Base-by-base conservation (phyloP, 257 asterid species). In the Solanum arcanum region DNA sequence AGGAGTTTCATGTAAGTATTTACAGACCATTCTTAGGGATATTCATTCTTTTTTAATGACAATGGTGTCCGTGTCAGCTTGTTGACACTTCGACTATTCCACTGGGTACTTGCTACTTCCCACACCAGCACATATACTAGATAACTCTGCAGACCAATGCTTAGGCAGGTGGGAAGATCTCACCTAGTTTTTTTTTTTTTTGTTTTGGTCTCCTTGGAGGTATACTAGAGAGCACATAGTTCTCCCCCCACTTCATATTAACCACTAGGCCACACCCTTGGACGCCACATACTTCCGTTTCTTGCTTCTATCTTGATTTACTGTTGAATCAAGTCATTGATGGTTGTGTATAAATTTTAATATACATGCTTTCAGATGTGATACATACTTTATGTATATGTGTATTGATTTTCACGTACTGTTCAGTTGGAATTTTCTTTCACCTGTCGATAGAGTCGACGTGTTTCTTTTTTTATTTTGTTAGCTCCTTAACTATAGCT, bases 1-100 rank as follows among this genome's bases (percentile, higher is more conserved):
- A 95, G 99, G 99, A 92, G 97, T 97, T 91, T 96, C 99, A 93
- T 96, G 99, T 97, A 96, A 96, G 99, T 92, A 87, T 92, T 95
- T 88, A 91, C 92, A 90, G 92, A 93, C 95, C 92, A 90, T 89
- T 91, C 92, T 88, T 91, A 18, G 83, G 66, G 46, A 44, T 52
- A 85, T 73, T 85, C 88, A 88, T 83, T 62, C 75, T 35, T 74
- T 21, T 74, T 74, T 11, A 21, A 74, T 39, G 82, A 39, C 52
- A 41, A 25, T 74, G 82, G 49, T 33, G 25, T 9, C 13, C 4
- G 25, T 33, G 44, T 31, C 25, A 16, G 25, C 44, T 70, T 70
- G 77, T 18, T 15, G 44, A 11, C 80, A 33, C 47, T 72, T 9
- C 0, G 46, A 72, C 23, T 35, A 35, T 72, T 72, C 46, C 80